Evolutionary conservation across 1,139 yeast species (phyloP), one percentile per base, ranked within the genome.

Genomic region (Casaregolazyma suthepensis): DNA sequence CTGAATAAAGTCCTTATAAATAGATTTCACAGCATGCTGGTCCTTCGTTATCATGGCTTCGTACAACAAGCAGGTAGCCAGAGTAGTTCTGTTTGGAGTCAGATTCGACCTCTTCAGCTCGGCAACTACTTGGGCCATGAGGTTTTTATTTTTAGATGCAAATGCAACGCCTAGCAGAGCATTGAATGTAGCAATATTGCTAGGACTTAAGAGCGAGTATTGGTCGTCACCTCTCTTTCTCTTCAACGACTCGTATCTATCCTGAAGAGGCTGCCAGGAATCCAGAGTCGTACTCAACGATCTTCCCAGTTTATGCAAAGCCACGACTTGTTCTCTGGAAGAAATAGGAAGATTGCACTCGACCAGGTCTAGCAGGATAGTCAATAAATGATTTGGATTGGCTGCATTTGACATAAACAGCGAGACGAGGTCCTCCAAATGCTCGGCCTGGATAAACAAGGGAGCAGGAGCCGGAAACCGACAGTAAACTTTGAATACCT

Each of bases 361-460:
- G 10, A 50, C 48, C 26, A 60, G 48, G 17, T 60, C 63, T 6
- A 53, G 46, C 19, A 55, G 31, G 5, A 57, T 31, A 1, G 51
- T 43, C 20, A 51, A 26, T 13, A 52, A 42, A 46, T 50, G 43
- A 17, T 53, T 43, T 10, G 45, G 48, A 19, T 55, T 44, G 15
- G 43, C 44, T 29, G 29, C 54, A 52, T 22, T 52, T 26, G 48
- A 72, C 58, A 52, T 75, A 69, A 38, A 60, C 60, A 2, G 17
- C 13, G 57, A 53, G 20, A 78, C 54, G 26, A 79, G 66, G 9
- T 66, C 68, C 52, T 76, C 75, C 35, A 78, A 64, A 56, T 77
- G 76, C 3, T 63, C 58, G 10, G 71, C 67, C 3, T 63, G 55
- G 44, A 76, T 59, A 54, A 67, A 67, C 2, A 65, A 58, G 3